Percentiles rank a stretch among this genome's conserved stretches.
These are phyloP conservation scores for Phytophthora crassamura DNA, from an alignment of 352 stramenopile genomes.

Conservation along the genomic window DNA sequence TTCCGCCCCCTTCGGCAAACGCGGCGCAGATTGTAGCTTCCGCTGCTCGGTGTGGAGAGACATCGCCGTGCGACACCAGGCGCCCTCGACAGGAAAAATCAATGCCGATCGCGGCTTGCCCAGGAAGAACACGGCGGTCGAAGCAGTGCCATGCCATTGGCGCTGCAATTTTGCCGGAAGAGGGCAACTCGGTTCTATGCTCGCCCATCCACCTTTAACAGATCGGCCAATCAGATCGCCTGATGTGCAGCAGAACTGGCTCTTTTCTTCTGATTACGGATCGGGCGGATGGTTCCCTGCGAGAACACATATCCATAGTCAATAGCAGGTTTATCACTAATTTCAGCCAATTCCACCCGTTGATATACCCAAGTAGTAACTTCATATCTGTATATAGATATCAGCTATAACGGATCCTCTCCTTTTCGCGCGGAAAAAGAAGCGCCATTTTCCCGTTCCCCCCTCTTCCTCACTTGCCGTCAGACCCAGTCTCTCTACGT, in stretches of 20 bases:
- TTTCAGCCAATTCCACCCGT: neutral
- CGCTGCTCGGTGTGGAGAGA: too few relatives aligned
- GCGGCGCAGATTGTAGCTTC: slow-evolving; percentile 2
- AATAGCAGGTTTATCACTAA: slow-evolving; percentile 2
- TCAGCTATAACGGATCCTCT: slow-evolving; percentile 2
- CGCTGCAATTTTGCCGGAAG: slow-evolving; percentile 4
- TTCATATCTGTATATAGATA: neutral
- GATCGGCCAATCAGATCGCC: slow-evolving; percentile 13
- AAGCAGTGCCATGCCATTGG: neutral
- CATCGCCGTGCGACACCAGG: too few relatives aligned
- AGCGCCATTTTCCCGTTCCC: slow-evolving; percentile 15
- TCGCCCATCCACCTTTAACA: slow-evolving; percentile 5
- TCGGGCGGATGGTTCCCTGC: neutral
- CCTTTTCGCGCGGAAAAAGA: slow-evolving; percentile 12
- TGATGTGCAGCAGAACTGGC: slow-evolving; percentile 16
- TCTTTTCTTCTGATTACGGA: slow-evolving; percentile 26
- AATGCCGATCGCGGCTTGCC: too few relatives aligned
- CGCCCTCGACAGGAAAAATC: too few relatives aligned
- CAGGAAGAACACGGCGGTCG: neutral
- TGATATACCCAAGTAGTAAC: neutral
- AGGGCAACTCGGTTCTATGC: slow-evolving; percentile 5
- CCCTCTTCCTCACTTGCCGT: slow-evolving; percentile 17
- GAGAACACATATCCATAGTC: neutral
- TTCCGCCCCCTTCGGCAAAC: slow-evolving; percentile 12
- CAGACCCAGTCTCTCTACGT: slow-evolving; percentile 33